phyloP scores from a whole-genome alignment of 2,329 filamentous ascomycete species.

The Zymoseptoria passerinii region DNA sequence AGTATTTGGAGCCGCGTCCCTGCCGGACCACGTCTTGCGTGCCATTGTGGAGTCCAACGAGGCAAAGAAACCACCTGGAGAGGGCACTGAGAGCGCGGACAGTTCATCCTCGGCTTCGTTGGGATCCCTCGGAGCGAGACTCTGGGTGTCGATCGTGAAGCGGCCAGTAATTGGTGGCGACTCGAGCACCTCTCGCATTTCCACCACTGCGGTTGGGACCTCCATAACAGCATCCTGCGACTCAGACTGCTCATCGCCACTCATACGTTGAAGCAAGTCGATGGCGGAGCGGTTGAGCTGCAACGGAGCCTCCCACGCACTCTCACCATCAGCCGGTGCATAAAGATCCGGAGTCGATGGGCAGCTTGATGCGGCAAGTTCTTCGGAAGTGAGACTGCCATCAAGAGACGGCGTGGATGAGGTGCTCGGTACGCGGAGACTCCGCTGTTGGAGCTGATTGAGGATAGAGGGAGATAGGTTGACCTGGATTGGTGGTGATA shows the following conservation, averaged over 20 bases:
- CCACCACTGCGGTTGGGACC: constrained; percentile 42
- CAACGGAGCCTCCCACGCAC: constrained; percentile 53
- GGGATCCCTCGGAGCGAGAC: constrained; percentile 17
- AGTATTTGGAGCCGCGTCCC: constrained; percentile 60
- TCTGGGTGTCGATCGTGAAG: constrained; percentile 25
- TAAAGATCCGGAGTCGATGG: constrained; percentile 72
- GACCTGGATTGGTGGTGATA: constrained; percentile 42
- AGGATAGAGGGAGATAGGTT: constrained; percentile 43
- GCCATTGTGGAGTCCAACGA: constrained; percentile 62
- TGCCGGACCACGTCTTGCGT: constrained; percentile 72
- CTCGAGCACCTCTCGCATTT: constrained; percentile 55
- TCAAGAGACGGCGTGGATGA: constrained; percentile 83
- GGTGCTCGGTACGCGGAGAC: constrained; percentile 59
- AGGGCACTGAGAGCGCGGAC: constrained; percentile 78
- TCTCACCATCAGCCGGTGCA: constrained; percentile 43
- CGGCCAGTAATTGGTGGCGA: constrained; percentile 39
- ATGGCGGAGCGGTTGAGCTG: constrained; percentile 70
- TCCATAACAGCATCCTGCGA: constrained; percentile 30
- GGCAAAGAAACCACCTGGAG: constrained; percentile 85
- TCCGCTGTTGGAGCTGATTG: constrained; percentile 54
- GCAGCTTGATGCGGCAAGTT: constrained; percentile 73
- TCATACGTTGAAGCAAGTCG: constrained; percentile 68
- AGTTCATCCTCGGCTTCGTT: constrained; percentile 53
- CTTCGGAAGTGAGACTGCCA: constrained; percentile 80
- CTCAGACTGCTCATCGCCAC: constrained; percentile 38